Evolutionary conservation across 2,329 filamentous ascomycete species (phyloP).

Genomic region (Exophiala alcalophila): DNA sequence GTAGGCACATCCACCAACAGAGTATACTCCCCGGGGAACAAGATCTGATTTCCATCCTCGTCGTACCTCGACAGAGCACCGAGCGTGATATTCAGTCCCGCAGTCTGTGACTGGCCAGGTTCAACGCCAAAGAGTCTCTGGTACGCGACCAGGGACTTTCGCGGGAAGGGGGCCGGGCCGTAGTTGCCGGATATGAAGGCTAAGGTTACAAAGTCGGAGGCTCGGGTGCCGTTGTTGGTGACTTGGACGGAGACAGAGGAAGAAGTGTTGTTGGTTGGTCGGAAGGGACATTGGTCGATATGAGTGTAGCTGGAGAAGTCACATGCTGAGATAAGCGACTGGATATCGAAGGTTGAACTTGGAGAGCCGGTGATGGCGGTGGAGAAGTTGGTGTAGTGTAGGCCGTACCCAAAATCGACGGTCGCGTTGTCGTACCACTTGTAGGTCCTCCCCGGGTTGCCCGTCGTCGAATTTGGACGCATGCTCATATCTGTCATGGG

Average conservation of each 20-base stretch:
- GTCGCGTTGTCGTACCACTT: slow-evolving; percentile 45
- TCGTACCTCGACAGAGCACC: slow-evolving; percentile 40
- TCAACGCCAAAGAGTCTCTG: slow-evolving; percentile 34
- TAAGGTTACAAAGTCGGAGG: slow-evolving; percentile 43
- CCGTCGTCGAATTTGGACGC: slow-evolving; percentile 34
- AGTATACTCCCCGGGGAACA: slow-evolving; percentile 45
- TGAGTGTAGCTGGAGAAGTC: slow-evolving; percentile 30
- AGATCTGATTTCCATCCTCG: slow-evolving; percentile 37
- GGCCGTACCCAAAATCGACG: slow-evolving; percentile 44
- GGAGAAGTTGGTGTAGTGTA: slow-evolving; percentile 45
- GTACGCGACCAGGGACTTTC: slow-evolving; percentile 43
- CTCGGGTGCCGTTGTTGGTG: slow-evolving; percentile 36
- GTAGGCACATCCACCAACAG: slow-evolving; percentile 42
- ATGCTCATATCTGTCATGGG: slow-evolving; percentile 42
- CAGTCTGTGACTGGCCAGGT: slow-evolving; percentile 29
- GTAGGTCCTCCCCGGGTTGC: slow-evolving; percentile 45
- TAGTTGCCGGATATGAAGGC: slow-evolving; percentile 38
- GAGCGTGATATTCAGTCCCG: slow-evolving; percentile 38
- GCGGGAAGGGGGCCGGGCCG: slow-evolving; percentile 42
- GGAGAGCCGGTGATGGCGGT: slow-evolving; percentile 18
- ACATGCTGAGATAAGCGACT: slow-evolving; percentile 32
- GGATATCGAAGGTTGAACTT: slow-evolving; percentile 35
- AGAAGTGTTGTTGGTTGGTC: background rate
- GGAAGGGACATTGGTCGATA: slow-evolving; percentile 39
- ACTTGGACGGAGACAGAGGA: slow-evolving; percentile 37